Evolutionary conservation across 2,329 filamentous ascomycete species (phyloP), one percentile per base, ranked within the genome.

Genomic region (Remersonia thermophila): DNA sequence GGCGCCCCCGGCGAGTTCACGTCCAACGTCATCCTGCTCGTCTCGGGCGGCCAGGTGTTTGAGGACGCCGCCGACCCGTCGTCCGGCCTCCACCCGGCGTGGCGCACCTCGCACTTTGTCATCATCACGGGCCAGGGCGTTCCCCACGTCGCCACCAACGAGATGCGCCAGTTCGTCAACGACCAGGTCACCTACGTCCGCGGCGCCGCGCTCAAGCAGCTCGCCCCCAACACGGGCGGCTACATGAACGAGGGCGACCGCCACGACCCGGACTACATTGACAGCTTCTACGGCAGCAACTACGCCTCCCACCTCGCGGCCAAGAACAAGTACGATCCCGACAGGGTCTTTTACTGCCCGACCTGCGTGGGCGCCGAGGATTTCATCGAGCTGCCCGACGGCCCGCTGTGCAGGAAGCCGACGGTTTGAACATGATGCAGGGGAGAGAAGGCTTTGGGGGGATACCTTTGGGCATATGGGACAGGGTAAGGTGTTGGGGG

Each of bases 171-270:
- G 4, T 34, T 27, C 5, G 33, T 30, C n/a, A 17, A 23, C 3
- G 2, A 39, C 26, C 18, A 37, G 23, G 17, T 39, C 7, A 42
- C 40, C 1, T 7, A 39, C 15, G 36, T 42, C 31, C 38, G 36
- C 27, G 40, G 40, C 1, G 36, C 33, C 5, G 40, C 40, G 9
- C 28, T 37, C 6, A 37, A 39, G 36, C 32, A 34, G 25, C 36
- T 42, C 2, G 36, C 40, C 16, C 40, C 36, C 11, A 12, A 37
- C 6, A 42, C 40, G 9, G 40, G 36, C 3, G 36, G 36, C 16
- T 62, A 58, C 35, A 40, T 49, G 20, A 57, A 54, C 34, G 55
- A 58, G 37, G 54, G 51, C 3, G 51, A 56, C 23, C 41, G 55
- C 14, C 49, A 49, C 40, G 52, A 57, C 33, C 52, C 51, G 1